Evolutionary conservation across 768 basidiomycete genomes (phyloP), one percentile per base, ranked within the genome.

Genomic region (Crucibulum laeve): DNA sequence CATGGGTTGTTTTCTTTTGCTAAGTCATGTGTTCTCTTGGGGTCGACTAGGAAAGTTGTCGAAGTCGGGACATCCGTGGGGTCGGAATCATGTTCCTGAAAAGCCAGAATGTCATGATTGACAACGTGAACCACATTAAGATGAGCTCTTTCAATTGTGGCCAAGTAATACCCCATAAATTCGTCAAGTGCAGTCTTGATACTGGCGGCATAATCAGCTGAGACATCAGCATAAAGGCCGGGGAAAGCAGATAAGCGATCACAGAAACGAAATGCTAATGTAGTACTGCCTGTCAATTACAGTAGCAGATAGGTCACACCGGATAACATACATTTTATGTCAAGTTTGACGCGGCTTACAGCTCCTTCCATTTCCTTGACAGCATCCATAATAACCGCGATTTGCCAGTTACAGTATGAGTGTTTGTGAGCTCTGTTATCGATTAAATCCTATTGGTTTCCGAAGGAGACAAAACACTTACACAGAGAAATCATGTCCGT

Each of bases 361-460:
- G 24, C 28, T 17, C 38, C 42, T 18, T 42, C 43, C 6, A 45
- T 46, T 0, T 48, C 52, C 38, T 55, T 42, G 14, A 53, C 30
- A 18, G 49, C 39, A 23, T 51, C 45, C 7, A 47, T 47, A 23
- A 55, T 50, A 40, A 55, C 38, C 0, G 49, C 52, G 25, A 55
- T 44, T 33, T 51, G 38, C 54, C 54, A 51, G 15, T 41, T 30
- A 17, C 13, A 19, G 25, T 46, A 51, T 13, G 30, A 25, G 33
- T 51, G 39, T n/a, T 38, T 18, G 8, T 43, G 25, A 15, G 25
- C 38, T 21, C 50, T 51, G 30, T 39, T 21, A 4, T n/a, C n/a
- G n/a, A 25, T 14, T 14, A n/a, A 38, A 23, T 21, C 13, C 24
- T 25, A 5, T 38, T 21, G 17, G n/a, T 13, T 14, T 33, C 25